phyloP scores from a whole-genome alignment of 1,284 basidiomycete species.

The Taiwanofungus camphoratus region DNA sequence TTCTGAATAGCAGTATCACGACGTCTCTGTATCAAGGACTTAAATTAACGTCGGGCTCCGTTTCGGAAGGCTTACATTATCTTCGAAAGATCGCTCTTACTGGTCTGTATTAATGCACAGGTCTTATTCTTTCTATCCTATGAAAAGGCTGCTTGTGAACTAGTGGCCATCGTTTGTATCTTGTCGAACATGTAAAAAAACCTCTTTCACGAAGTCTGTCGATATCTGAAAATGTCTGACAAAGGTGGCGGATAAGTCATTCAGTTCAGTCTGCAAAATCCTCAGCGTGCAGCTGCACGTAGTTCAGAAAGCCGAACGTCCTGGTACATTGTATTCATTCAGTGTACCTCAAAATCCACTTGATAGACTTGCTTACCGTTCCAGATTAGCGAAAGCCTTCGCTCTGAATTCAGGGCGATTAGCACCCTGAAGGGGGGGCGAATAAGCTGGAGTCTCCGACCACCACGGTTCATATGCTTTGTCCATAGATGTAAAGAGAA shows the following conservation, averaged over 20 bases:
- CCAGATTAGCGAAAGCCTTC: no score
- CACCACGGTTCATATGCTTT: conserved; percentile 18
- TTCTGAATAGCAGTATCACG: neutral
- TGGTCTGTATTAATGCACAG: no score
- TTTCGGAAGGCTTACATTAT: neutral
- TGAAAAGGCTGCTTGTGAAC: no score
- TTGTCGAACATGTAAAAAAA: no score
- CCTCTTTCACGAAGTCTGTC: no score
- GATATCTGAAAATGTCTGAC: neutral
- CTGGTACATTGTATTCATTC: no score
- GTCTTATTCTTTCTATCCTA: no score
- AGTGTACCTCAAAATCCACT: no score
- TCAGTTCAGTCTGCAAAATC: conserved; percentile 18
- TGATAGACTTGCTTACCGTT: no score
- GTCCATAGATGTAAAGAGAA: conserved; percentile 8
- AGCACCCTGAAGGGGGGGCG: neutral
- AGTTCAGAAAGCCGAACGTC: conserved; percentile 23
- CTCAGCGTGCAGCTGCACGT: conserved; percentile 26
- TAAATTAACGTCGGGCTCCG: neutral
- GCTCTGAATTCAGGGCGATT: neutral
- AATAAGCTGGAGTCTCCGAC: conserved; percentile 18
- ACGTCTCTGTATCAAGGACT: neutral
- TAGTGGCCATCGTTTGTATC: no score
- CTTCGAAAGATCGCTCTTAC: no score
- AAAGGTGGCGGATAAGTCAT: neutral